Conservation (phyloP, 2,329 filamentous ascomycete species). For the Podosphaera xanthii region DNA sequence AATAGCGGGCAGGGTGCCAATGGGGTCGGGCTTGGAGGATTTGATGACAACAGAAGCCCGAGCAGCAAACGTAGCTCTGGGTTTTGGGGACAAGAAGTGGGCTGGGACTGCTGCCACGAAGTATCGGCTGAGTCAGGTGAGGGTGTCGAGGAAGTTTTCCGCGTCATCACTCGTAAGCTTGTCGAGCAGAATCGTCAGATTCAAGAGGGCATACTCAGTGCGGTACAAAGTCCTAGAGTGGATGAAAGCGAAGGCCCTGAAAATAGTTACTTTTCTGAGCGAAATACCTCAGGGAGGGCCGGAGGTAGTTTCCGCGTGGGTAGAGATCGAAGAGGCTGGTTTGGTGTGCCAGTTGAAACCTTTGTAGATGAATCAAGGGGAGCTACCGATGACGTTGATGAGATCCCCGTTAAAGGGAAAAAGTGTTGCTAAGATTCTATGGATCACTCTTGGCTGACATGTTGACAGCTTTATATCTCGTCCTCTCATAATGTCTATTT, state of each 20-base stretch:
- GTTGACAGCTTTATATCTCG: too few species aligned
- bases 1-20: neutral
- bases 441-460: too few species aligned
- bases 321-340: constrained; percentile 43
- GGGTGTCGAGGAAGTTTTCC: constrained; percentile 89
- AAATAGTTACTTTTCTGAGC: constrained; percentile 23
- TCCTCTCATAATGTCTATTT: too few species aligned
- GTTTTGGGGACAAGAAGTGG: constrained; percentile 79
- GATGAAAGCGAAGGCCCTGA: constrained; percentile 13
- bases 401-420: constrained; percentile 13
- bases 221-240: constrained; percentile 23
- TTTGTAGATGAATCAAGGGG: constrained; percentile 16
- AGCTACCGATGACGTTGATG: constrained; percentile 8
- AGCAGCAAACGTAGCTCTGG: constrained; percentile 45
- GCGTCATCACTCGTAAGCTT: constrained; percentile 66
- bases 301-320: constrained; percentile 35
- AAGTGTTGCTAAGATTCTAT: constrained; percentile 10
- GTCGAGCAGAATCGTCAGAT: constrained; percentile 45
- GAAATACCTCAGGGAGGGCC: constrained; percentile 14
- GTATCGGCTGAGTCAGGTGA: constrained; percentile 86
- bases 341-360: constrained; percentile 31
- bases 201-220: constrained; percentile 25
- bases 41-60: constrained; percentile 32
- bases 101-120: constrained; percentile 95
- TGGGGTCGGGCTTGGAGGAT: constrained; percentile 4